Conservation (phyloP, 495 filamentous ascomycete species). For the Daldinia vernicosa region DNA sequence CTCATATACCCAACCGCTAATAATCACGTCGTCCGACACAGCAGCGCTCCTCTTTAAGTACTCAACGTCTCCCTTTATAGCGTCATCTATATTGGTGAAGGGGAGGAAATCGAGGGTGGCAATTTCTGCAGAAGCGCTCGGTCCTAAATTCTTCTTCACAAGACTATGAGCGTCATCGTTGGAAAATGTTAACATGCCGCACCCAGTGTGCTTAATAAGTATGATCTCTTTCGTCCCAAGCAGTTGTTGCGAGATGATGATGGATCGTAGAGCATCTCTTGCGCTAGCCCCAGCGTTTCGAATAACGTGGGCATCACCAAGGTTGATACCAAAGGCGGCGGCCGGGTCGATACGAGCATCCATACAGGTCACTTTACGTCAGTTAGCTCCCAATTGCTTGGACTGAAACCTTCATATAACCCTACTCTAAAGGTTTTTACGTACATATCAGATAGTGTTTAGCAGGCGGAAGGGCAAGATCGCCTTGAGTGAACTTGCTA, state of each 20-base stretch:
- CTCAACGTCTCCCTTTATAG: slow-evolving; percentile 71
- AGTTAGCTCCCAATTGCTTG: slow-evolving; percentile 15
- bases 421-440: slow-evolving; percentile 11
- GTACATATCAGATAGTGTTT: slow-evolving; percentile 70
- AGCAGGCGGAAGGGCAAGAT: slow-evolving; percentile 75
- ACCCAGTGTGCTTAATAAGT: slow-evolving; percentile 81
- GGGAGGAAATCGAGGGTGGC: slow-evolving; percentile 67
- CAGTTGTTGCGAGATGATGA: slow-evolving; percentile 83
- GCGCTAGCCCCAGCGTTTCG: slow-evolving; percentile 78
- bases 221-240: slow-evolving; percentile 82
- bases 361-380: slow-evolving; percentile 73
- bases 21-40: slow-evolving; percentile 63
- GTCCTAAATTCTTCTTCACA: slow-evolving; percentile 66
- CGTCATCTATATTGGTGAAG: slow-evolving; percentile 69
- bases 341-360: slow-evolving; percentile 82
- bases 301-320: slow-evolving; percentile 84
- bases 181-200: slow-evolving; percentile 83
- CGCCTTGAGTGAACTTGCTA: slow-evolving; percentile 67
- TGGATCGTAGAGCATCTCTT: slow-evolving; percentile 73
- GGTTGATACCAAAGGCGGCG: slow-evolving; percentile 73
- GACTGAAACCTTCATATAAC: not conserved
- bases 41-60: slow-evolving; percentile 67
- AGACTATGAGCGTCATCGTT: slow-evolving; percentile 68
- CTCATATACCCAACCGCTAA: slow-evolving; percentile 84
- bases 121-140: slow-evolving; percentile 53